Evolutionary conservation across 495 filamentous ascomycete species (phyloP), one percentile per base, ranked within the genome.

Genomic region (Recurvomyces mirabilis): DNA sequence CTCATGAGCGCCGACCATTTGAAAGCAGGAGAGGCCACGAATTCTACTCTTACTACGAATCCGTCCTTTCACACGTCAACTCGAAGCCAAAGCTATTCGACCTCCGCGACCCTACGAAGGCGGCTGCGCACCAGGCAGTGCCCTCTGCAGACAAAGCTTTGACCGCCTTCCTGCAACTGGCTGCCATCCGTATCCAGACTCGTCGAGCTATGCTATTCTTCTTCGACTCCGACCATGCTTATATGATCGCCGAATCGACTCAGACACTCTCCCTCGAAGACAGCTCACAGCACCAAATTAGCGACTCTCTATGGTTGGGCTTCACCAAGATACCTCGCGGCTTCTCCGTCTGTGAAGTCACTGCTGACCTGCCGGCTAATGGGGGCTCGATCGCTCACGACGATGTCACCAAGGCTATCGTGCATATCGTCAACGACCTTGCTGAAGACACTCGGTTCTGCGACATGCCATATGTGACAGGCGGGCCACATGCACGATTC

Each of bases 151-250:
- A n/a, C n/a, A n/a, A n/a, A n/a, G n/a, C n/a, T n/a, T n/a, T n/a
- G n/a, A n/a, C n/a, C n/a, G n/a, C n/a, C n/a, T n/a, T n/a, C n/a
- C n/a, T n/a, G n/a, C n/a, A n/a, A n/a, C n/a, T n/a, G n/a, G n/a
- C n/a, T n/a, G n/a, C n/a, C n/a, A n/a, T n/a, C n/a, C n/a, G n/a
- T n/a, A n/a, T n/a, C n/a, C n/a, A n/a, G n/a, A n/a, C n/a, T n/a
- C n/a, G n/a, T n/a, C n/a, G n/a, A n/a, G 60, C 60, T 1, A 55
- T 72, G 20, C 51, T 72, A 5, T 64, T 62, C 15, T 56, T 72
- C 28, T 60, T 65, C 49, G 57, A 65, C 38, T 45, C 51, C 5
- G 38, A 55, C 10, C 38, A 55, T 14, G 63, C 67, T 32, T 69
- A 56, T 41, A 58, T 71, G 18, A 46, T 68, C 33, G 56, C 64